Evolutionary conservation across 331 rosid genomes (phyloP), one percentile per base, ranked within the genome.

Genomic region (Rhamnella rubrinervis): DNA sequence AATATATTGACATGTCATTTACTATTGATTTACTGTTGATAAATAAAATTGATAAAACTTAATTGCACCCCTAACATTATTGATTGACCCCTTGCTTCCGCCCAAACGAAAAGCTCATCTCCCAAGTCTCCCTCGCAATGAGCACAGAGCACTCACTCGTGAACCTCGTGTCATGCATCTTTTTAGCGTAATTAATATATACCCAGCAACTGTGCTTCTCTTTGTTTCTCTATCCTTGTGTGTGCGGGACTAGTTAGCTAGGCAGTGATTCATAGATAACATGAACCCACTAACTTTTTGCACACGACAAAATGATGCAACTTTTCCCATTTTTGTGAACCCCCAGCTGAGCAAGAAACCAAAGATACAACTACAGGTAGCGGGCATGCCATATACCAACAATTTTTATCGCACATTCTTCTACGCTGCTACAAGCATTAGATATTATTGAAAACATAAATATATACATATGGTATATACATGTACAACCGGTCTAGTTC

Each of bases 121-220:
- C 49, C 35, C 35, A 31, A 31, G 35, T 44, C 49, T 3, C n/a
- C 49, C 49, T 44, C 14, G 12, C 49, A 44, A 23, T 28, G 7
- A 60, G 13, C 64, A 52, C 8, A 70, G 37, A 69, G 62, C 78
- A 39, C 83, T 70, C 77, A 39, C 82, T 70, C 76, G 82, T 56
- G 77, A 71, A 58, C 78, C 85, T 65, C 82, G 87, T 84, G 87
- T 70, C 58, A 59, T 72, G 16, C 49, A 44, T 44, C 67, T 80
- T 47, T 31, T 61, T 25, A 11, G 52, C n/a, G n/a, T 44, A 8
- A 44, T 44, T 44, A 9, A 11, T 44, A 44, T 9, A 14, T 10
- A 14, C 49, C 49, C 11, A 44, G 11, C 49, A 44, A 44, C 4
- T 14, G 11, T 44, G 47, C 47, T 14, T 44, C 49, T 7, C 49